Conservation (phyloP, 495 filamentous ascomycete genomes). For the Hyphodiscus hymeniophilus region DNA sequence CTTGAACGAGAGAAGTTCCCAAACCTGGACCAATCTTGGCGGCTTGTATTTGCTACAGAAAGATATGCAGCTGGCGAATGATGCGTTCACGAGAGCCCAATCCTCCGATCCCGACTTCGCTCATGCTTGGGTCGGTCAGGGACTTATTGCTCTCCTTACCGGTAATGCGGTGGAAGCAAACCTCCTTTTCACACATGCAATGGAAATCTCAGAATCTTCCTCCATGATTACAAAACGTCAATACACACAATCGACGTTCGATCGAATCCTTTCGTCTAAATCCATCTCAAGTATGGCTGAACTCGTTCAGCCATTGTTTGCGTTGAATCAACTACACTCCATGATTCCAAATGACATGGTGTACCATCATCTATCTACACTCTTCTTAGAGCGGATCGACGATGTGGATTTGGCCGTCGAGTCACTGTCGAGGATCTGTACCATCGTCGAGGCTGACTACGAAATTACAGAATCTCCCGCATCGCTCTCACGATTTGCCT, state of each 20-base stretch:
- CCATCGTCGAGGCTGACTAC: constrained; percentile 66
- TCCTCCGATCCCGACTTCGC: constrained; percentile 89
- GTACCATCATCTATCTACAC: constrained; percentile 66
- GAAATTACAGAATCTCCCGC: constrained; percentile 69
- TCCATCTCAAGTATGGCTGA: constrained; percentile 50
- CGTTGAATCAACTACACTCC: constrained; percentile 67
- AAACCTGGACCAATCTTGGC: constrained; percentile 85
- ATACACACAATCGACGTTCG: constrained; percentile 72
- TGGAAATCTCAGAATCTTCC: constrained; percentile 78
- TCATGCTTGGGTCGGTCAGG: constrained; percentile 90
- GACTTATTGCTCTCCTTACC: constrained; percentile 62
- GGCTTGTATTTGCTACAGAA: constrained; percentile 77
- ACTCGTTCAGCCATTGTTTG: constrained; percentile 67
- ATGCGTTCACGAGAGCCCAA: constrained; percentile 84
- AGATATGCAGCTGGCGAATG: constrained; percentile 73
- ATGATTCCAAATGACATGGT: constrained; percentile 59
- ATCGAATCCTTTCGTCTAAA: constrained; percentile 53
- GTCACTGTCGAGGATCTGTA: constrained; percentile 57
- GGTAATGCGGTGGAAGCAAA: constrained; percentile 69
- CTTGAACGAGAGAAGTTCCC: constrained; percentile 78
- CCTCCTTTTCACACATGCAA: constrained; percentile 86
- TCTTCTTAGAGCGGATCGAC: constrained; percentile 72
- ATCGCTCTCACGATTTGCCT: constrained; percentile 65
- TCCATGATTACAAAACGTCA: constrained; percentile 62
- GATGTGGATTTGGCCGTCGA: constrained; percentile 52